phyloP scores from a whole-genome alignment of 495 filamentous ascomycete genomes.

The Aspergillus avenaceus region DNA sequence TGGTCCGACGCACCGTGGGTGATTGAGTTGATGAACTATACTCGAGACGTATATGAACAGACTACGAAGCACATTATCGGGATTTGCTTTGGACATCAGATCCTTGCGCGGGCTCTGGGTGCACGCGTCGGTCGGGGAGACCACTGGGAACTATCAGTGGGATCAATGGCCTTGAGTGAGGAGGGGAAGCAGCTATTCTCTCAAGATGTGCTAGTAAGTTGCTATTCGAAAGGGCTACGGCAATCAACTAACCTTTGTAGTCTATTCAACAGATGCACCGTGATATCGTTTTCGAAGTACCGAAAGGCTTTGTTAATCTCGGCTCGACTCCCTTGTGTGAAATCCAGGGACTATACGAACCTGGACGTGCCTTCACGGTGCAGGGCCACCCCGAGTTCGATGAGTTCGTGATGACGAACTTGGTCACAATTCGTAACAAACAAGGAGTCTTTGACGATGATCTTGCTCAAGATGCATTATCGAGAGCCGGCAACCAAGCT shows the following conservation, averaged over 20 bases:
- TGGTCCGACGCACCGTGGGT: constrained; percentile 73
- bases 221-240: background rate
- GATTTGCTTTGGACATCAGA: constrained; percentile 91
- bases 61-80: constrained; percentile 65
- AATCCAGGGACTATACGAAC: constrained; percentile 72
- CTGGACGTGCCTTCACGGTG: constrained; percentile 59
- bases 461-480: background rate
- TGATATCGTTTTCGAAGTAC: constrained; percentile 65
- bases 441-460: constrained; percentile 55
- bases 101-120: constrained; percentile 73
- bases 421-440: constrained; percentile 57
- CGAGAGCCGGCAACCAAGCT: background rate
- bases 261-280: constrained; percentile 83
- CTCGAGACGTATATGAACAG: constrained; percentile 46
- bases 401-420: constrained; percentile 60
- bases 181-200: constrained; percentile 67
- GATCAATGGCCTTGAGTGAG: constrained; percentile 57
- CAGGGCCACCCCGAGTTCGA: constrained; percentile 91
- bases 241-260: constrained; percentile 30
- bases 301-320: constrained; percentile 57
- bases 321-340: constrained; percentile 59
- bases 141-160: constrained; percentile 73
- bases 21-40: constrained; percentile 60
- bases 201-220: constrained; percentile 57
- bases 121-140: constrained; percentile 57